These are phyloP conservation scores for Moricandia moricandioides DNA, from an alignment of 345 rosid species.

Conservation along the genomic window DNA sequence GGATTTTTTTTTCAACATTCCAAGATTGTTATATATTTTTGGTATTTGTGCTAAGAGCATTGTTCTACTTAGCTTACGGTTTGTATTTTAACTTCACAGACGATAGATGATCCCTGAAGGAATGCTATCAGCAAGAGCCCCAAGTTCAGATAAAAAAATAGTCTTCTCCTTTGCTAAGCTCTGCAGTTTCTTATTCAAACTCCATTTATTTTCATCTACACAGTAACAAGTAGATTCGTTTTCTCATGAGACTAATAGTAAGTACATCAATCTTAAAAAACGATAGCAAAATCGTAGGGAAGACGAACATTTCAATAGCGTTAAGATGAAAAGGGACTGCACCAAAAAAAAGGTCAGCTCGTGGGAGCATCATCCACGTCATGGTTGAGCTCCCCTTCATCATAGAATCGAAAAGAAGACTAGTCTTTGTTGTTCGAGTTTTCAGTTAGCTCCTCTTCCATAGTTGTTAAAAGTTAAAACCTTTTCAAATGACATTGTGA, in stretches of 20 bases:
- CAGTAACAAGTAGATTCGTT: background rate
- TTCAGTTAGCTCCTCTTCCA: conserved; percentile 53
- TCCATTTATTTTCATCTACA: no score
- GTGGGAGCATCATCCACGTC: conserved; percentile 76
- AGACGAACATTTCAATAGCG: conserved; percentile 65
- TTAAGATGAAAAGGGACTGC: conserved; percentile 69
- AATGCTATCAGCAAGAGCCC: conserved; percentile 71
- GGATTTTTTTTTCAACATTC: background rate
- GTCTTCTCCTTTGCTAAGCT: no score
- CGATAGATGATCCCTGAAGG: conserved; percentile 65
- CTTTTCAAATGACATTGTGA: background rate
- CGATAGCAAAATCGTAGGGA: background rate
- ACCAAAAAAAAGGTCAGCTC: conserved; percentile 69
- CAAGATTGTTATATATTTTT: background rate
- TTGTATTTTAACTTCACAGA: conserved; percentile 62
- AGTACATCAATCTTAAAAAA: background rate
- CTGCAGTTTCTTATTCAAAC: no score
- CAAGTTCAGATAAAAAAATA: conserved; percentile 60
- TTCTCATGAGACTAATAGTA: background rate
- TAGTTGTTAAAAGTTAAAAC: background rate
- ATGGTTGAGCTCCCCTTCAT: conserved; percentile 55
- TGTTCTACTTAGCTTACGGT: conserved; percentile 12
- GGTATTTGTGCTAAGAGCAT: background rate
- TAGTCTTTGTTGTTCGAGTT: conserved; percentile 58
- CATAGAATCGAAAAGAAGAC: conserved; percentile 66